Conservation (phyloP, 116 monocot genomes). For the Zostera marina region DNA sequence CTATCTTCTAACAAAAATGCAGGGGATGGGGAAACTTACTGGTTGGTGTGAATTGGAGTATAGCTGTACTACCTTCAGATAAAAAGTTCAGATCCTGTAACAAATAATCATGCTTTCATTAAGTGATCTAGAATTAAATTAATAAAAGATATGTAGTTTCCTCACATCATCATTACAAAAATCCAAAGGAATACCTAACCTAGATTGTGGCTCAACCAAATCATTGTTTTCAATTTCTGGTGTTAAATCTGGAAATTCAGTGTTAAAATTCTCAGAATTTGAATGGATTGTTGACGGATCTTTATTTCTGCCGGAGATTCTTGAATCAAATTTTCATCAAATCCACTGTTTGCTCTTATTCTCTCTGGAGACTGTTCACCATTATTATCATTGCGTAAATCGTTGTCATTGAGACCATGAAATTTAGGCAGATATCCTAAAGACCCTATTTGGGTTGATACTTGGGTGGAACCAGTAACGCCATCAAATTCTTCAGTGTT, state of each 20-base stretch:
- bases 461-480: too few species aligned
- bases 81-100: constrained; percentile 56
- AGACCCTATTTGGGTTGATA: too few species aligned
- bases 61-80: constrained; percentile 23
- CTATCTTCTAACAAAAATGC: neutral
- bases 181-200: constrained; percentile 3
- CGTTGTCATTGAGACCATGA: too few species aligned
- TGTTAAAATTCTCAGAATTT: too few species aligned
- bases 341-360: constrained; percentile 11
- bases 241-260: too few species aligned
- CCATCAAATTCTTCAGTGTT: too few species aligned
- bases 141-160: neutral
- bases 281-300: neutral
- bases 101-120: neutral
- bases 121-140: neutral
- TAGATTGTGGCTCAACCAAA: constrained; percentile 15
- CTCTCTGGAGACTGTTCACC: constrained; percentile 15
- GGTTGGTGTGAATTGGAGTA: constrained; percentile 4
- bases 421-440: too few species aligned
- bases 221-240: neutral
- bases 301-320: constrained; percentile 17
- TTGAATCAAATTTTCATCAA: constrained; percentile 3
- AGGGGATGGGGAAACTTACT: constrained; percentile 14
- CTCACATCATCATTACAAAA: constrained; percentile 15
- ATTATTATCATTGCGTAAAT: too few species aligned